Conservation (phyloP, 179 eudicot genomes). For the Pouteria campechiana region DNA sequence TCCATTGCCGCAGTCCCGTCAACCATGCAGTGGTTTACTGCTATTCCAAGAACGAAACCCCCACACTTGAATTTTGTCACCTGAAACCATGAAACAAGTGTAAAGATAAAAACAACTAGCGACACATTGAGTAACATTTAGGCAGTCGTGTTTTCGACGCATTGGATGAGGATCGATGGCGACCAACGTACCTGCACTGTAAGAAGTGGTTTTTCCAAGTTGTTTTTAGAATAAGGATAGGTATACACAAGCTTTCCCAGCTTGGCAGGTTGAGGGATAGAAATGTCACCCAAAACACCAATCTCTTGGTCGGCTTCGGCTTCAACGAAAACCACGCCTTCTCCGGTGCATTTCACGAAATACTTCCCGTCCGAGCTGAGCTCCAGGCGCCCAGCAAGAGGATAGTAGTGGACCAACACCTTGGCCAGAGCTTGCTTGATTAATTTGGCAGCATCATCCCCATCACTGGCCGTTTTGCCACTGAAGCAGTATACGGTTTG, state of each 20-base stretch:
- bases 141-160: background rate
- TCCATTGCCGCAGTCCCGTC: constrained; percentile 59
- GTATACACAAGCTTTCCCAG: constrained; percentile 41
- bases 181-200: constrained; percentile 32
- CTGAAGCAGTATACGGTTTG: constrained; percentile 35
- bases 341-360: constrained; percentile 28
- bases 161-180: background rate
- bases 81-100: no score
- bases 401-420: constrained; percentile 34
- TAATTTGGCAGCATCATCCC: constrained; percentile 17
- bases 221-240: constrained; percentile 26
- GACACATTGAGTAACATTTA: no score
- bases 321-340: constrained; percentile 43
- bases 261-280: constrained; percentile 34
- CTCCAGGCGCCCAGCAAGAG: constrained; percentile 33
- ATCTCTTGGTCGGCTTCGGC: constrained; percentile 36
- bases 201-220: constrained; percentile 36
- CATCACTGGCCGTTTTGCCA: constrained; percentile 21
- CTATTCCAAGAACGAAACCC: constrained; percentile 44
- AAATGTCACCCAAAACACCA: constrained; percentile 31
- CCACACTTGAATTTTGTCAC: constrained; percentile 71
- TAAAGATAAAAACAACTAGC: background rate
- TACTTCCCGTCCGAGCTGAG: constrained; percentile 34
- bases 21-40: constrained; percentile 45
- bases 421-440: constrained; percentile 22